These are phyloP conservation scores for Barnettozyma pratensis DNA, from an alignment of 805 yeast genomes.

Conservation along the genomic window DNA sequence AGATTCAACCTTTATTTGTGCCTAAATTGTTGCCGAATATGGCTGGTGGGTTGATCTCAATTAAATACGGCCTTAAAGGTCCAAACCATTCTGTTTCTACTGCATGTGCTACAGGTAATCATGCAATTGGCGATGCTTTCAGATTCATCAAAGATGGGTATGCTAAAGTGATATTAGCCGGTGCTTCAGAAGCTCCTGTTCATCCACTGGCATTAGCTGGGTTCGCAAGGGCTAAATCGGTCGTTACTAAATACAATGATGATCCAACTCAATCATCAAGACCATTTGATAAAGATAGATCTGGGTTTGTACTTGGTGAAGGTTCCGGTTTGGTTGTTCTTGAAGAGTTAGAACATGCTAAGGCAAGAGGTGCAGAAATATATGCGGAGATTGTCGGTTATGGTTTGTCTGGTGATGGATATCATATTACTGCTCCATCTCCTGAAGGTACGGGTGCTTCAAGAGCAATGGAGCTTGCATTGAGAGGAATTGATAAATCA, in stretches of 20 bases:
- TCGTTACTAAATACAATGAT: slow-evolving; percentile 59
- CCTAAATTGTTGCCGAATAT: slow-evolving; percentile 82
- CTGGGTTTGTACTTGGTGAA: slow-evolving; percentile 91
- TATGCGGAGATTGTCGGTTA: slow-evolving; percentile 84
- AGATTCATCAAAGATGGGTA: slow-evolving; percentile 75
- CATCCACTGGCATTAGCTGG: slow-evolving; percentile 89
- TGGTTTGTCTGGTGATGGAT: slow-evolving; percentile 88
- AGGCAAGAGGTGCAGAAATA: slow-evolving; percentile 54
- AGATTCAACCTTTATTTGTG: slow-evolving; percentile 79
- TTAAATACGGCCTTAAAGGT: slow-evolving; percentile 70
- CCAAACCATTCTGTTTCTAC: slow-evolving; percentile 87
- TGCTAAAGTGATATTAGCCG: slow-evolving; percentile 85
- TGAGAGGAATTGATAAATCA: slow-evolving; percentile 39
- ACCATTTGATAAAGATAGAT: slow-evolving; percentile 77
- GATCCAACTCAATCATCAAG: slow-evolving; percentile 65
- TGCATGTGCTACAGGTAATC: slow-evolving; percentile 96
- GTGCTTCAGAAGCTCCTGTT: slow-evolving; percentile 86
- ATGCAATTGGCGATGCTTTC: slow-evolving; percentile 89
- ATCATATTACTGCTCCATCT: slow-evolving; percentile 89
- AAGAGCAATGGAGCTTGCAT: slow-evolving; percentile 76
- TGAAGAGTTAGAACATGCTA: slow-evolving; percentile 76
- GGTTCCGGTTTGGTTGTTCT: slow-evolving; percentile 82
- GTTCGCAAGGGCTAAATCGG: slow-evolving; percentile 82
- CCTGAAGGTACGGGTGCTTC: slow-evolving; percentile 80
- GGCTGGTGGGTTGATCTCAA: slow-evolving; percentile 92